Evolutionary conservation across 352 stramenopile species (phyloP).

Genomic region (Phytophthora vignae): DNA sequence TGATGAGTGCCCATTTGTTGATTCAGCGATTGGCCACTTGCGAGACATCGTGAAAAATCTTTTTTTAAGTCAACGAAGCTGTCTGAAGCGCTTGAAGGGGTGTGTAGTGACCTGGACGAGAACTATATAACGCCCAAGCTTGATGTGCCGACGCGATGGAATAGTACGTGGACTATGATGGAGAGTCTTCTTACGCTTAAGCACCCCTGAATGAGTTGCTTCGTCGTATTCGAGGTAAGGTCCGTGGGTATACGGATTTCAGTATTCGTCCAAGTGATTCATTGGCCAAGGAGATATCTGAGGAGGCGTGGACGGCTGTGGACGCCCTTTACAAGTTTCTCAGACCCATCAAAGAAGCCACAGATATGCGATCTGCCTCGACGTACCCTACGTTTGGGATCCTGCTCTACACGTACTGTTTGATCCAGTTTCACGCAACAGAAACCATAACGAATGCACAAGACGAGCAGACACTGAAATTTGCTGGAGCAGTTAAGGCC

Average conservation of each 20-base stretch:
- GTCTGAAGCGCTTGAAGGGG: neutral
- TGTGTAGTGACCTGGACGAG: neutral
- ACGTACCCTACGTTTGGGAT: neutral
- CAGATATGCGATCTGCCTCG: neutral
- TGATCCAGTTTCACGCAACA: neutral
- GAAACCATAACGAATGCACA: neutral
- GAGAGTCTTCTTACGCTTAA: neutral
- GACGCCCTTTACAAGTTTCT: neutral
- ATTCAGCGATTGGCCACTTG: neutral
- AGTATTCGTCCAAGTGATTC: neutral
- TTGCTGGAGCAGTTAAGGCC: neutral
- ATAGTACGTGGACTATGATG: neutral
- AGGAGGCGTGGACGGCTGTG: neutral
- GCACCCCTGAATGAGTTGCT: neutral
- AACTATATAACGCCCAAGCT: neutral
- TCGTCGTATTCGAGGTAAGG: neutral
- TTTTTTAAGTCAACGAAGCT: neutral
- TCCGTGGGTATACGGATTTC: neutral
- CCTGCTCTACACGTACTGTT: neutral
- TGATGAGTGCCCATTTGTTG: neutral
- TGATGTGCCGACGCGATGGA: neutral
- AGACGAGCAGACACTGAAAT: neutral
- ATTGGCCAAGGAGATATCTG: neutral
- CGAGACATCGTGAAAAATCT: neutral
- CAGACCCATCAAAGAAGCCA: neutral